Conservation (phyloP, 2,329 filamentous ascomycete genomes). For the Epicoccum nigrum region DNA sequence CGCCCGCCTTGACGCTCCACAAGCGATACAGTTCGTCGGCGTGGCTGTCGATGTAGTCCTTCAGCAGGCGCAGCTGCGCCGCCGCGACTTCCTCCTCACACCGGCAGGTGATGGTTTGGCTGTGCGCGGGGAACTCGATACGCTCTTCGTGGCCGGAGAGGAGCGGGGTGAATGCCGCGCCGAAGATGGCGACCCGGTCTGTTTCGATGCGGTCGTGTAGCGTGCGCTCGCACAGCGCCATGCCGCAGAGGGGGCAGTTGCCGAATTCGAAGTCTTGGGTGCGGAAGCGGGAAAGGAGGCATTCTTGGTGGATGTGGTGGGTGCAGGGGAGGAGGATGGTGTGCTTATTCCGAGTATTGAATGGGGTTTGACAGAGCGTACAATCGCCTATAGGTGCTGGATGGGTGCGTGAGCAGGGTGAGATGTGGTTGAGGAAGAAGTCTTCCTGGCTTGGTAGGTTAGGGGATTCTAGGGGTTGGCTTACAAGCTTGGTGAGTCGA, state of each 20-base stretch:
- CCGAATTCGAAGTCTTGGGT: constrained; percentile 3
- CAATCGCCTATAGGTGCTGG: constrained; percentile 7
- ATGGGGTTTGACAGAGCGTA: constrained; percentile 6
- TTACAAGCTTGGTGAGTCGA: too few relatives aligned
- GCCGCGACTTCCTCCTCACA: constrained; percentile 20
- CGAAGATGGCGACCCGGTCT: constrained; percentile 20
- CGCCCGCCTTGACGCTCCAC: constrained; percentile 1
- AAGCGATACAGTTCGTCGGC: constrained; percentile 12
- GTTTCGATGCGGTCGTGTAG: constrained; percentile 18
- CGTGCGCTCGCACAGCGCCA: constrained; percentile 11
- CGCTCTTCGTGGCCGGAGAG: not conserved
- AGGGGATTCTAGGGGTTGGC: too few relatives aligned
- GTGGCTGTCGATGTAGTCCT: constrained; percentile 21
- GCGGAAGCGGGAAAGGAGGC: constrained; percentile 7
- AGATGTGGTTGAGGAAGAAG: not conserved
- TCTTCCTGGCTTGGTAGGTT: not conserved
- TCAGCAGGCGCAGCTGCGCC: constrained; percentile 16
- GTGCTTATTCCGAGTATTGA: not conserved
- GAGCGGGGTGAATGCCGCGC: constrained; percentile 3
- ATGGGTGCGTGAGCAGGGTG: not conserved
- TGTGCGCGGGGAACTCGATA: constrained; percentile 14
- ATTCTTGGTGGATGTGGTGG: constrained; percentile 8
- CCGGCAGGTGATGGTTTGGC: constrained; percentile 1
- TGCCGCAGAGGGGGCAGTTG: constrained; percentile 13
- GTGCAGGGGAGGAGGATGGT: constrained; percentile 2